These are phyloP conservation scores for Plasmopara viticola DNA, from an alignment of 352 stramenopile genomes.

Conservation along the genomic window DNA sequence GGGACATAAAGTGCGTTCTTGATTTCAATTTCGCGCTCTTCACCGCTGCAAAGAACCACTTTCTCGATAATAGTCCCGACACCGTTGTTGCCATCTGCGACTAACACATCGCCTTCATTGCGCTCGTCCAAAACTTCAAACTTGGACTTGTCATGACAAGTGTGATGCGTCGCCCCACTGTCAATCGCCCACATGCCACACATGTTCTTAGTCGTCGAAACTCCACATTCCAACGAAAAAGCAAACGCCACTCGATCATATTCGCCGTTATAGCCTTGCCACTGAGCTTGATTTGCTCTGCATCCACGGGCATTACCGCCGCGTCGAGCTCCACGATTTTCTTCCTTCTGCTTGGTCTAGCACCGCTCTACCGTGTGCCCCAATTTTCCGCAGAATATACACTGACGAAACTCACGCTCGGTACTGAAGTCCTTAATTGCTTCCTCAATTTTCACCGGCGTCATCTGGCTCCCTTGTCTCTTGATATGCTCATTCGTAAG, in stretches of 20 bases:
- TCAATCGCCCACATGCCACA: not conserved
- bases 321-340: too few relatives aligned
- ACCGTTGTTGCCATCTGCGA: not conserved
- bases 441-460: too few relatives aligned
- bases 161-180: not conserved
- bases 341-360: too few relatives aligned
- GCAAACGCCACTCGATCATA: too few relatives aligned
- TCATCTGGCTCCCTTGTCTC: too few relatives aligned
- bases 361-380: not conserved
- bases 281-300: too few relatives aligned
- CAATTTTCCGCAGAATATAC: not conserved
- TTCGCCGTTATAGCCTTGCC: too few relatives aligned
- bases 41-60: not conserved
- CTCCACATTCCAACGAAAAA: not conserved
- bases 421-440: not conserved
- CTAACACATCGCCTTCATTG: too few relatives aligned
- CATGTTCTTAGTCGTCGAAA: not conserved
- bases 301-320: too few relatives aligned
- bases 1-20: not conserved
- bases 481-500: too few relatives aligned
- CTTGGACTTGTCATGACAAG: too few relatives aligned
- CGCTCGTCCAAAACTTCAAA: too few relatives aligned
- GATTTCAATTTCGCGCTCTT: not conserved
- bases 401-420: not conserved
- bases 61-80: not conserved